These are phyloP conservation scores for Botrytis hyacinthi DNA, from an alignment of 2,329 filamentous ascomycete genomes.

Conservation along the genomic window DNA sequence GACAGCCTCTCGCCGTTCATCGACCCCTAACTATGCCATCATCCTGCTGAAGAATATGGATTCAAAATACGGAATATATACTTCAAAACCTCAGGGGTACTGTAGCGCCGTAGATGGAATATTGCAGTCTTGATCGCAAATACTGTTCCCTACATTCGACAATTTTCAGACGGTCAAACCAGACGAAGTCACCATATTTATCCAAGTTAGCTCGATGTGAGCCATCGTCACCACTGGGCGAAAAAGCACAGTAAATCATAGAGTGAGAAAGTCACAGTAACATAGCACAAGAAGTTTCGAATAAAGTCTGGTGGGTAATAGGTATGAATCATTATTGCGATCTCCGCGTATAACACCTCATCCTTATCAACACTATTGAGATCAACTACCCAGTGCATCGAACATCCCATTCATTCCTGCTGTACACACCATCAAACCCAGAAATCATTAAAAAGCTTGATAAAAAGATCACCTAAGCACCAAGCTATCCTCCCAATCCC, in stretches of 20 bases:
- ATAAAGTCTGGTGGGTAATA: neutral
- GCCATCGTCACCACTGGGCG: neutral
- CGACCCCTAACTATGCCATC: neutral
- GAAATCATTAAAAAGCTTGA: neutral
- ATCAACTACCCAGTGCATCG: neutral
- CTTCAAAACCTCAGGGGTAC: neutral
- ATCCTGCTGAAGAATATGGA: neutral
- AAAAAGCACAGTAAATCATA: neutral
- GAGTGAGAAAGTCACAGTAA: neutral
- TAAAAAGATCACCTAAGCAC: slow-evolving; percentile 2
- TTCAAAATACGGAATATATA: neutral
- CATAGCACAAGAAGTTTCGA: neutral
- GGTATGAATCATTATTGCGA: neutral
- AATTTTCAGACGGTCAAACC: neutral
- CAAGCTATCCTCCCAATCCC: slow-evolving; percentile 21
- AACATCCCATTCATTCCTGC: neutral
- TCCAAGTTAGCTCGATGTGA: neutral
- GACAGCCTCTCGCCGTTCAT: neutral
- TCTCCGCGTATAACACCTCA: neutral
- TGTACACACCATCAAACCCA: neutral
- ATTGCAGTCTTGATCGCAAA: neutral
- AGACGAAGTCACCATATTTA: neutral
- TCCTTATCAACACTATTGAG: neutral
- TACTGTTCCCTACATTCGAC: too few species aligned
- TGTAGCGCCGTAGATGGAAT: neutral